These are phyloP conservation scores for Apiotrichum montevideense DNA, from an alignment of 1,284 basidiomycete genomes.

Conservation along the genomic window DNA sequence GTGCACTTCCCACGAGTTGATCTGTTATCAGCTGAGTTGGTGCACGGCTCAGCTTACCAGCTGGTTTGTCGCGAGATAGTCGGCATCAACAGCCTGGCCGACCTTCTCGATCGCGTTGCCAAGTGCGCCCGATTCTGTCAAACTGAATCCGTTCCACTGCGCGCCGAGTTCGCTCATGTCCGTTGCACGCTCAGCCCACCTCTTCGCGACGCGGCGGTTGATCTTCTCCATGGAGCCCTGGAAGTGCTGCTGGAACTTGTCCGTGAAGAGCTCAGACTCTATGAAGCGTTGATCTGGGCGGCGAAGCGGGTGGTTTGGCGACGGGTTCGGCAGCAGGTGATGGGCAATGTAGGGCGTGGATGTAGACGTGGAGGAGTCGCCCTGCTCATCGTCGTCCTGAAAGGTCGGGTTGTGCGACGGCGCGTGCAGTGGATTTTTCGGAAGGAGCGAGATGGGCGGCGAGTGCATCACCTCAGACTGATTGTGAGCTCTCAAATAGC, in stretches of 20 bases:
- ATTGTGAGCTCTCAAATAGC: not conserved
- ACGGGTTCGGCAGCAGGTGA: constrained; percentile 70
- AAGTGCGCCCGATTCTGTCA: constrained; percentile 53
- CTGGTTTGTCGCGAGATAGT: constrained; percentile 84
- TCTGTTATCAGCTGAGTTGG: constrained; percentile 49
- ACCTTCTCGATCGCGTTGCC: constrained; percentile 45
- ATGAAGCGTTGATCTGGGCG: constrained; percentile 88
- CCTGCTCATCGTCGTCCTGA: constrained; percentile 33
- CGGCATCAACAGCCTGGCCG: constrained; percentile 91
- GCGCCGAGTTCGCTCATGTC: constrained; percentile 95
- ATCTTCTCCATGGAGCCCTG: constrained; percentile 92
- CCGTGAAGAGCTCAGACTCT: constrained; percentile 93
- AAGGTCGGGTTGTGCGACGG: constrained; percentile 86
- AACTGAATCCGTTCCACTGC: constrained; percentile 88
- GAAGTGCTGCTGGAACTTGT: constrained; percentile 90
- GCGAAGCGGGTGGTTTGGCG: constrained; percentile 74
- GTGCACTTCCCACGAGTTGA: constrained; percentile 83
- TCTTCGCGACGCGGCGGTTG: constrained; percentile 79
- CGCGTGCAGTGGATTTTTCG: constrained; percentile 92
- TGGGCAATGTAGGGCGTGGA: constrained; percentile 44
- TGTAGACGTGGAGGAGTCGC: constrained; percentile 21
- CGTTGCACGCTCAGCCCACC: constrained; percentile 87
- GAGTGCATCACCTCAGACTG: constrained; percentile 86
- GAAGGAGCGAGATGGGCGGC: constrained; percentile 79
- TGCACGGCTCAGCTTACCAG: constrained; percentile 54